Evolutionary conservation across 306 rosid genomes (phyloP).

Genomic region (Arachis hypogaea): DNA sequence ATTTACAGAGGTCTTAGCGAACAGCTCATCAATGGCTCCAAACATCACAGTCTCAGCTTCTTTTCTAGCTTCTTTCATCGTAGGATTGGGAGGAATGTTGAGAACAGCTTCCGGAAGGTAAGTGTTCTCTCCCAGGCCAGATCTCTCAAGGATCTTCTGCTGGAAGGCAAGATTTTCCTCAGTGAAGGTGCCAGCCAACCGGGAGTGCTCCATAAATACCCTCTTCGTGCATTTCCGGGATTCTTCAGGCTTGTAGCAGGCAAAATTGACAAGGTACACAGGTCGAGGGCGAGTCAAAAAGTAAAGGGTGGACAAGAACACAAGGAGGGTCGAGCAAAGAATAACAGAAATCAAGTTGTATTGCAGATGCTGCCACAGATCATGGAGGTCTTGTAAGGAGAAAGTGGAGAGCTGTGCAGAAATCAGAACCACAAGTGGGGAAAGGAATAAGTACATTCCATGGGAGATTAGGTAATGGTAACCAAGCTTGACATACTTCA

Average conservation of each 20-base stretch:
- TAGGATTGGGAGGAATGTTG: conserved; percentile 86
- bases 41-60: conserved; percentile 87
- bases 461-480: conserved; percentile 87
- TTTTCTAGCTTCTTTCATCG: conserved; percentile 91
- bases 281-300: conserved; percentile 79
- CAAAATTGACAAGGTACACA: conserved; percentile 76
- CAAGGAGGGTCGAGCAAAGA: conserved; percentile 76
- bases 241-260: conserved; percentile 91
- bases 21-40: conserved; percentile 84
- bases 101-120: conserved; percentile 92
- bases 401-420: conserved; percentile 78
- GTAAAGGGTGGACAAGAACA: conserved; percentile 76
- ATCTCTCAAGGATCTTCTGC: conserved; percentile 84
- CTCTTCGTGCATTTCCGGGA: conserved; percentile 72
- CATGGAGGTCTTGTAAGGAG: conserved; percentile 65
- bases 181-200: conserved; percentile 59
- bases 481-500: conserved; percentile 91
- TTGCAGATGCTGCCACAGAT: conserved; percentile 84
- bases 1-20: conserved; percentile 71
- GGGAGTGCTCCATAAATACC: conserved; percentile 76
- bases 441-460: conserved; percentile 81
- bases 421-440: conserved; percentile 65
- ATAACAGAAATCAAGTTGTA: conserved; percentile 72
- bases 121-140: conserved; percentile 83
- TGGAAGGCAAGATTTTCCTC: conserved; percentile 78